Conservation (phyloP, 495 filamentous ascomycete genomes). For the Bacidia gigantensis region DNA sequence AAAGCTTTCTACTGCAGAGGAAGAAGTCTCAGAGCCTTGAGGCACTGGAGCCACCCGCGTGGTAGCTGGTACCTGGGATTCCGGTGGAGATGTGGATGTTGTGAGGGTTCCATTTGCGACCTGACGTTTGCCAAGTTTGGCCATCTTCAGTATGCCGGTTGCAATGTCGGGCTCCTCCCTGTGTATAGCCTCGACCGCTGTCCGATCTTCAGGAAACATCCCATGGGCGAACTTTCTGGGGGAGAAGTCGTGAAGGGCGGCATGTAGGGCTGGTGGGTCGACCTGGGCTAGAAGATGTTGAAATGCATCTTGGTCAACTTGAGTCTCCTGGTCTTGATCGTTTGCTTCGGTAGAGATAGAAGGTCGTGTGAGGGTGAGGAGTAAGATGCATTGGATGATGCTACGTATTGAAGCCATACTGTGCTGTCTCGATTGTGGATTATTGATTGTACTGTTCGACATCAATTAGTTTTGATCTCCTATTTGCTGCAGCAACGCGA, state of each 20-base stretch:
- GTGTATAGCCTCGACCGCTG: conserved; percentile 34
- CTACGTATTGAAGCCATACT: conserved; percentile 15
- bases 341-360: not conserved
- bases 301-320: conserved; percentile 17
- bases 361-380: conserved; percentile 6
- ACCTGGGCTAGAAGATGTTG: conserved; percentile 29
- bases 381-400: conserved; percentile 7
- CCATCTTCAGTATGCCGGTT: conserved; percentile 29
- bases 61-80: not conserved
- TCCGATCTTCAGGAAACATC: conserved; percentile 33
- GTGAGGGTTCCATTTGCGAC: conserved; percentile 10
- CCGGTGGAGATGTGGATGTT: not conserved
- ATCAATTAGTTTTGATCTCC: too few species aligned
- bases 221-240: conserved; percentile 37
- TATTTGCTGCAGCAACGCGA: too few species aligned
- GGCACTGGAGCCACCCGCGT: not conserved
- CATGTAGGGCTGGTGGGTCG: conserved; percentile 31
- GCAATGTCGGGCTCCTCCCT: conserved; percentile 33
- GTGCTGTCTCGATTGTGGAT: too few species aligned
- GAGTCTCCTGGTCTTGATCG: conserved; percentile 5
- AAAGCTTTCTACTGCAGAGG: conserved; percentile 6
- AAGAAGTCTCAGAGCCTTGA: conserved; percentile 10
- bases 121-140: conserved; percentile 23
- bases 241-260: conserved; percentile 34
- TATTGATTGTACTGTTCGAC: too few species aligned